Conservation (phyloP, 345 rosid genomes). For the Brassica nigra region DNA sequence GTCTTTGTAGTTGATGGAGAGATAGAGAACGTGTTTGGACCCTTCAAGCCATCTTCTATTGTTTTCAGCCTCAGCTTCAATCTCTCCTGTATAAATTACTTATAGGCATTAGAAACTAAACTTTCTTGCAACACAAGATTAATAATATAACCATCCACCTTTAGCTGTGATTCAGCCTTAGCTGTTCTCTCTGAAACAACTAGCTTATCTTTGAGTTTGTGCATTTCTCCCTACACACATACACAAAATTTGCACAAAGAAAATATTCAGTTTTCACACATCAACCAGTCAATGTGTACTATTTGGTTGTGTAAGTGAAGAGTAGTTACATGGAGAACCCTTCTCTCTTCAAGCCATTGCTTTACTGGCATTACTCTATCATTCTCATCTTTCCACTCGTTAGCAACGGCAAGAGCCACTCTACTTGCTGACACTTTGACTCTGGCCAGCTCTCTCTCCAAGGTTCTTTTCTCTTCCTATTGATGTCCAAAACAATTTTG, state of each 20-base stretch:
- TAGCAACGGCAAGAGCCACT: slow-evolving; percentile 85
- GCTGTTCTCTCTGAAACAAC: slow-evolving; percentile 80
- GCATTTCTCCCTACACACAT: slow-evolving; percentile 79
- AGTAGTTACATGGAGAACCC: slow-evolving; percentile 69
- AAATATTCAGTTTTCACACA: not conserved
- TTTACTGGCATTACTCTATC: slow-evolving; percentile 89
- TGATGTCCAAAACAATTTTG: not conserved
- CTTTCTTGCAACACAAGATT: not conserved
- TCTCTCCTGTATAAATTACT: slow-evolving; percentile 63
- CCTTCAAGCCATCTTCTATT: slow-evolving; percentile 72
- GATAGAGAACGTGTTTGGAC: slow-evolving; percentile 38
- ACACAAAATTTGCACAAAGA: slow-evolving; percentile 1
- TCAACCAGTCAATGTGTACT: not conserved
- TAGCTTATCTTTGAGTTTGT: slow-evolving; percentile 74
- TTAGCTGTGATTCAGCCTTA: slow-evolving; percentile 85
- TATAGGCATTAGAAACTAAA: not conserved
- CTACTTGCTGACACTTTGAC: slow-evolving; percentile 77
- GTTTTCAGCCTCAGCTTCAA: slow-evolving; percentile 73
- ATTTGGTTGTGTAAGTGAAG: not conserved
- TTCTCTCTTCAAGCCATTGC: slow-evolving; percentile 92
- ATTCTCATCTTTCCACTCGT: slow-evolving; percentile 95
- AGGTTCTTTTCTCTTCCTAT: slow-evolving; percentile 87
- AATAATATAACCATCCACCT: slow-evolving; percentile 49
- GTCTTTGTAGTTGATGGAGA: slow-evolving; percentile 46
- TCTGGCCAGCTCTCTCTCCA: slow-evolving; percentile 94